Evolutionary conservation across 352 stramenopile genomes (phyloP).

Genomic region (Salisapilia sapeloensis): DNA sequence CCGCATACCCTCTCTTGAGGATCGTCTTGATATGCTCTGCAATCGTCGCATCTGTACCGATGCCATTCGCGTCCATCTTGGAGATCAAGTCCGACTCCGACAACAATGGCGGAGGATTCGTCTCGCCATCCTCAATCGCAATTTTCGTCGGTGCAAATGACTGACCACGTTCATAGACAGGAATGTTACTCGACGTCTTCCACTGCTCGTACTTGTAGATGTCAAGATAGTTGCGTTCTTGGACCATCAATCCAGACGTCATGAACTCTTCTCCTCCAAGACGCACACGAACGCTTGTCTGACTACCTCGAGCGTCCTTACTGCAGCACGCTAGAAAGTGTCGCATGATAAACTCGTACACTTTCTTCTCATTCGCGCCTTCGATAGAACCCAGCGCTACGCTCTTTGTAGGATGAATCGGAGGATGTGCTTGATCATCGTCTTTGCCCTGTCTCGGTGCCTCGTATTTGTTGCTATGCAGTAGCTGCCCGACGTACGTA

Average conservation of each 20-base stretch:
- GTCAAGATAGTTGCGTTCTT: constrained; percentile 88
- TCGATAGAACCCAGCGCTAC: constrained; percentile 48
- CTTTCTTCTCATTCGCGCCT: constrained; percentile 80
- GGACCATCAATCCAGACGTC: constrained; percentile 79
- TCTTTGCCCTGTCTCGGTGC: constrained; percentile 79
- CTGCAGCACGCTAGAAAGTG: constrained; percentile 99
- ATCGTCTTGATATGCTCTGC: constrained; percentile 99
- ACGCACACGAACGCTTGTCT: constrained; percentile 80
- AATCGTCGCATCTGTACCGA: constrained; percentile 92
- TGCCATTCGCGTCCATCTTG: constrained; percentile 91
- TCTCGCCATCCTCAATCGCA: constrained; percentile 55
- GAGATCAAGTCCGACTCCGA: constrained; percentile 87
- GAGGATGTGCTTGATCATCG: constrained; percentile 96
- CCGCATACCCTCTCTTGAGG: constrained; percentile 92
- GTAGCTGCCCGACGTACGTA: constrained; percentile 53
- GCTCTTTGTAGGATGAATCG: constrained; percentile 97
- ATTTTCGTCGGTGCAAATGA: constrained; percentile 53
- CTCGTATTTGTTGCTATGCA: constrained; percentile 50
- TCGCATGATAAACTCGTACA: constrained; percentile 96
- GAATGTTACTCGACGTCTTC: constrained; percentile 73
- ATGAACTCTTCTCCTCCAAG: constrained; percentile 81
- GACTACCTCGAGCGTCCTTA: constrained; percentile 82
- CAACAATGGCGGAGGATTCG: constrained; percentile 73
- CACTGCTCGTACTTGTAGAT: constrained; percentile 93
- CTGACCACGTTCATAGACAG: constrained; percentile 64